These are phyloP conservation scores for Jamesozyma piceae DNA, from an alignment of 805 yeast genomes.

Conservation along the genomic window DNA sequence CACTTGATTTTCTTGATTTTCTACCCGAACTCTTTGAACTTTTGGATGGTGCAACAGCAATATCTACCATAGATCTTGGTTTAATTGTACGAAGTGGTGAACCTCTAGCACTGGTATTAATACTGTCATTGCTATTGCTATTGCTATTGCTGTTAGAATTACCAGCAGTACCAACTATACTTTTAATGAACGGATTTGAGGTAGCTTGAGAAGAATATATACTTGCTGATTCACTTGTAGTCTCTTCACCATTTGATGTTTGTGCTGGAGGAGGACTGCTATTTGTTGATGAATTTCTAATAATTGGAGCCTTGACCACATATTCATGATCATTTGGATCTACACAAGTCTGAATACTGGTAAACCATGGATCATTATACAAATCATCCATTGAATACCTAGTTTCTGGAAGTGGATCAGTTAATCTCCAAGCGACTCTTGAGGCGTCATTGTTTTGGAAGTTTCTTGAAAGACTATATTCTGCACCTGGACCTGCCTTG, in stretches of 20 bases:
- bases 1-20: not conserved
- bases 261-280: not conserved
- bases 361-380: slow-evolving; percentile 59
- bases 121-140: not conserved
- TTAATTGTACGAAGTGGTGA: slow-evolving; percentile 2
- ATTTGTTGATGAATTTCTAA: slow-evolving; percentile 12
- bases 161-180: not conserved
- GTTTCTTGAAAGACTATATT: slow-evolving; percentile 59
- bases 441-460: slow-evolving; percentile 54
- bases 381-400: slow-evolving; percentile 48
- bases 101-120: not conserved
- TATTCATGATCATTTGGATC: slow-evolving; percentile 16
- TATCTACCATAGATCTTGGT: slow-evolving; percentile 23
- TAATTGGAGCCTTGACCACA: slow-evolving; percentile 16
- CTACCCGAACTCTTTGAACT: not conserved
- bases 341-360: slow-evolving; percentile 47
- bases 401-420: slow-evolving; percentile 50
- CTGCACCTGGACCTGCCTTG: slow-evolving; percentile 58
- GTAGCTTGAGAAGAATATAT: too few species aligned
- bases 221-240: too few species aligned
- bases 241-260: too few species aligned
- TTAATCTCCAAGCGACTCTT: slow-evolving; percentile 63
- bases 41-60: slow-evolving; percentile 13
- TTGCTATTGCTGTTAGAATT: not conserved
- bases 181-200: too few species aligned